phyloP scores from a whole-genome alignment of 441 rosid species.

The Viola pubescens region DNA sequence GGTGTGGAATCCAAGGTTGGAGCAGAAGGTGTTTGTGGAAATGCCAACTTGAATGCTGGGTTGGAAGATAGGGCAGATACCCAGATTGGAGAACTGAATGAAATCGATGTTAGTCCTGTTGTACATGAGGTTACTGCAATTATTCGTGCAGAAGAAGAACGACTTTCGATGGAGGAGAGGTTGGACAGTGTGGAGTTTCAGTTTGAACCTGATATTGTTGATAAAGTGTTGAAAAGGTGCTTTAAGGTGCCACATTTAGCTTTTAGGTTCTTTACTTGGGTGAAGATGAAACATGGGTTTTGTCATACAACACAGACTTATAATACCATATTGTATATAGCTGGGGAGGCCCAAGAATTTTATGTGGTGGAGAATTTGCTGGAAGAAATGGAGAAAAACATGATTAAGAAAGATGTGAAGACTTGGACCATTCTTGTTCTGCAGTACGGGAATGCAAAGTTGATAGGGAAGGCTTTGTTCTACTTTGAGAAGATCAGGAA shows the following conservation, averaged over 20 bases:
- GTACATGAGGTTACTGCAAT: slow-evolving; percentile 48
- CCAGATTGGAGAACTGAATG: slow-evolving; percentile 15
- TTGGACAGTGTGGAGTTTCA: slow-evolving; percentile 35
- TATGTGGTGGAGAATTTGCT: slow-evolving; percentile 33
- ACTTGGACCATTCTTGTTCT: slow-evolving; percentile 62
- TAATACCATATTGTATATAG: slow-evolving; percentile 44
- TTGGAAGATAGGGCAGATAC: slow-evolving; percentile 13
- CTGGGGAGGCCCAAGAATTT: slow-evolving; percentile 52
- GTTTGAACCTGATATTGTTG: slow-evolving; percentile 50
- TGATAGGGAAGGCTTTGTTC: slow-evolving; percentile 44
- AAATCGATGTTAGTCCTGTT: slow-evolving; percentile 35
- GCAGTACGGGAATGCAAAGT: slow-evolving; percentile 46
- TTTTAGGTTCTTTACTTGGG: slow-evolving; percentile 63
- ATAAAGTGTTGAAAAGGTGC: slow-evolving; percentile 66
- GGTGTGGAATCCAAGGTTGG: slow-evolving; percentile 14
- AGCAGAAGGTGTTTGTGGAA: slow-evolving; percentile 43
- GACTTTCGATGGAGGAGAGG: slow-evolving; percentile 50
- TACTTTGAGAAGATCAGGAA: slow-evolving; percentile 56
- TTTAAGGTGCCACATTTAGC: slow-evolving; percentile 70
- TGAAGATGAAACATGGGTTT: slow-evolving; percentile 40
- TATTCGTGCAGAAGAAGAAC: slow-evolving; percentile 35
- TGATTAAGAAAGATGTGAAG: slow-evolving; percentile 39
- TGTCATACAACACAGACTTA: slow-evolving; percentile 34
- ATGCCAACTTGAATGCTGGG: slow-evolving; percentile 22
- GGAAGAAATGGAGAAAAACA: slow-evolving; percentile 56